Evolutionary conservation across 2,329 filamentous ascomycete species (phyloP), one percentile per base, ranked within the genome.

Genomic region (Paraconiothyrium brasiliense): DNA sequence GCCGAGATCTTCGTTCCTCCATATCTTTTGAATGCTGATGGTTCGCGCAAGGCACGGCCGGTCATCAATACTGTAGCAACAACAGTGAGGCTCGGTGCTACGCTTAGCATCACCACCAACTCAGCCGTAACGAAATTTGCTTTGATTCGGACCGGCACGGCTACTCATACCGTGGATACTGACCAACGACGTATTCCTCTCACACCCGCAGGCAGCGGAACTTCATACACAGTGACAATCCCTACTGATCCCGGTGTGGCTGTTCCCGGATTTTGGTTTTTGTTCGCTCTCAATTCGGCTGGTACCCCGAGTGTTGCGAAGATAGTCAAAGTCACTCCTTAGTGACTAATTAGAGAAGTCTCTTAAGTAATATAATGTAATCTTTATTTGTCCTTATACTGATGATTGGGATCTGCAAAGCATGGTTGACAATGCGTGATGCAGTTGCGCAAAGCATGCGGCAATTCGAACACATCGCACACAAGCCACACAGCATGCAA

Each of bases 151-250:
- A 79, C 82, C 49, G 82, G 84, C 1, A 81, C 79, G 3, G 76
- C 78, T 4, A 88, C 86, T 0, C 86, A 88, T 69, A 82, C 84
- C 1, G 80, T 87, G 51, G 85, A 89, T 66, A 88, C 83, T 0
- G 86, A 89, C 70, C 85, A 88, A 76, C 74, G 86, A 24, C 81
- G 86, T 9, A 78, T 88, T 51, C 77, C 83, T 14, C 71, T 86
- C 24, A 76, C 70, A 3, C 24, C 49, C 7, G 62, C 75, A 6
- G 72, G 72, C 0, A 75, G 67, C n/a, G 73, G 73, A 0, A 75
- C 68, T 3, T 72, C 60, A 1, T 85, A 83, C 60, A 78, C 70
- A 0, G 70, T 84, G 4, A 72, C 69, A 0, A 71, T 86, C 4
- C 84, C 85, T 0, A 63, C 65, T 2, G 85, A 87, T 61, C 62